Evolutionary conservation across 208 protist species (phyloP).

Genomic region (Crithidia sp.): DNA sequence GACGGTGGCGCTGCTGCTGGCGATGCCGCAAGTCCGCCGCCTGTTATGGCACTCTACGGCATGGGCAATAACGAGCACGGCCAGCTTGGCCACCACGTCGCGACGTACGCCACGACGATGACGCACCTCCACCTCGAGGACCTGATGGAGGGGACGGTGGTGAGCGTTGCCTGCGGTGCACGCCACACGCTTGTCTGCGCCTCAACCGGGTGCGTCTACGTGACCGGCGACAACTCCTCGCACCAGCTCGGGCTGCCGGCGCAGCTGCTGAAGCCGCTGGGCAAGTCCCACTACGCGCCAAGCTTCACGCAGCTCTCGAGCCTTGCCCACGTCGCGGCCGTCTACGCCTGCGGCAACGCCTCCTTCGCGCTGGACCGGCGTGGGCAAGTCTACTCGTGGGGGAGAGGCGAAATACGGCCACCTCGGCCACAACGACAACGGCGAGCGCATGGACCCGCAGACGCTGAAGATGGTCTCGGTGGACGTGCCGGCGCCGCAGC

Average conservation of each 20-base stretch:
- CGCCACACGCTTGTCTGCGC: conserved; percentile 70
- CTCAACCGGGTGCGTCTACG: conserved; percentile 67
- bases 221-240: conserved; percentile 72
- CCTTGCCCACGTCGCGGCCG: conserved; percentile 60
- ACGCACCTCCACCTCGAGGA: conserved; percentile 60
- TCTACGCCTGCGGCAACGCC: conserved; percentile 64
- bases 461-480: conserved; percentile 62
- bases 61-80: conserved; percentile 81
- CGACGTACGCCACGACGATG: conserved; percentile 66
- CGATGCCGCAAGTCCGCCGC: too few species aligned
- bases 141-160: conserved; percentile 41
- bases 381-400: conserved; percentile 77
- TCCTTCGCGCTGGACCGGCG: conserved; percentile 68
- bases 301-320: conserved; percentile 55
- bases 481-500: conserved; percentile 49
- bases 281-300: conserved; percentile 21
- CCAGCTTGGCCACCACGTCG: conserved; percentile 71
- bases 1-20: background rate
- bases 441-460: conserved; percentile 59
- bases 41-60: conserved; percentile 42
- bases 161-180: conserved; percentile 70
- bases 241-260: conserved; percentile 66
- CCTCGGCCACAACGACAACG: conserved; percentile 70
- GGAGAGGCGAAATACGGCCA: conserved; percentile 77
- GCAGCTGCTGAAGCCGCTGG: conserved; percentile 33